Evolutionary conservation across 1,284 basidiomycete genomes (phyloP), one percentile per base, ranked within the genome.

Genomic region (Pyrrhoderma lamaoense): DNA sequence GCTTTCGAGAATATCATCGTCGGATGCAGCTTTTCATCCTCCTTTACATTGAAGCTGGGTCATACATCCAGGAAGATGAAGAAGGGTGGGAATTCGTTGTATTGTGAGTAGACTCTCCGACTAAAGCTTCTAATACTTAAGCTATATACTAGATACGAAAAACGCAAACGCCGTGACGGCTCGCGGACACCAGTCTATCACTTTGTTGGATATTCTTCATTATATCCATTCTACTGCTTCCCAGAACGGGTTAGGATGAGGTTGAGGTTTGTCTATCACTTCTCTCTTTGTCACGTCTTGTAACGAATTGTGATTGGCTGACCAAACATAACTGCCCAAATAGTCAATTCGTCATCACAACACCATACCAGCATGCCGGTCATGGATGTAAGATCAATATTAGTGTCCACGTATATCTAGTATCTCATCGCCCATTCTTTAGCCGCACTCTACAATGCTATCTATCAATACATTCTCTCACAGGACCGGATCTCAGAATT

Each of bases 1-100:
- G 92, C 3, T 99, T 97, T 70, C 77, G 76, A 60, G 92, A 95
- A 65, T 94, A 91, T 60, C 95, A 97, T 63, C 77, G 87, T n/a
- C 75, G 82, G 50, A 96, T 96, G 87, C 95, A 98, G 68, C 66
- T 97, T 49, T 97, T 97, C 64, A 90, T 96, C 53, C 68, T 96
- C 39, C 72, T 99, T 7, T 98, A 92, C 69, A 95, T 99, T 63
- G 95, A 99, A 65, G 96, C 82, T 5, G 93, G 93, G 4, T 92
- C 88, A 23, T 98, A 93, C 67, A 90, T 99, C 56, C 81, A 88
- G 57, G 91, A 93, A 60, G 87, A 85, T 21, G 89, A 93, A 64
- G 87, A 93, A 38, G 73, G 75, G 4, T 96, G 91, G 90, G 90
- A 96, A 62, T 93, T 94, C 65, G 75, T 81, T 42, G 71, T 88